phyloP scores from a whole-genome alignment of 352 stramenopile species.

The Phytopythium sindhum region DNA sequence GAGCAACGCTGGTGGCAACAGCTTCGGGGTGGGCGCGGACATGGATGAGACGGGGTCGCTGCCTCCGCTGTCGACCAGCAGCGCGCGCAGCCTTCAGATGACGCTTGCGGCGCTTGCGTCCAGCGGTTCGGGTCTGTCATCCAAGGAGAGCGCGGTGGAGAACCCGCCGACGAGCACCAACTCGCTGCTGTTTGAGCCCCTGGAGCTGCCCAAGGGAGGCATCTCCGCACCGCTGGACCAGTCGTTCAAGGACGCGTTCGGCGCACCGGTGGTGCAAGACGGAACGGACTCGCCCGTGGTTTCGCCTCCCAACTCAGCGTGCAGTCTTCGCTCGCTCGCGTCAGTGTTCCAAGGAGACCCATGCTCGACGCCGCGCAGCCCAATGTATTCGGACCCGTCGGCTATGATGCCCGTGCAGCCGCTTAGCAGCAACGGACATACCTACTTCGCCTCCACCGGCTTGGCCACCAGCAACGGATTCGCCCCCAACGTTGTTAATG shows the following conservation, averaged over 20 bases:
- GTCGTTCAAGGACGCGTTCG: slow-evolving; percentile 23
- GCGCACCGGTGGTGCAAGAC: background rate
- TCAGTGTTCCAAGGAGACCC: slow-evolving; percentile 2
- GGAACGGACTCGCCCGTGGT: slow-evolving; percentile 7
- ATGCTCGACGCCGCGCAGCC: slow-evolving; percentile 9
- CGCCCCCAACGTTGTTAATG: background rate
- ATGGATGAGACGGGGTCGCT: slow-evolving; percentile 2
- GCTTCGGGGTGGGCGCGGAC: background rate
- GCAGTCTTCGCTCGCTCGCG: slow-evolving; percentile 1
- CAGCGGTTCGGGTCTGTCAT: background rate
- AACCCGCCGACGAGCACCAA: slow-evolving; percentile 18
- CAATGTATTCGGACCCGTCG: slow-evolving; percentile 14
- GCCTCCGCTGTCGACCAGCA: slow-evolving; percentile 6
- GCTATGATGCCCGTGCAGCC: slow-evolving; percentile 30
- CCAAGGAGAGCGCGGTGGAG: background rate
- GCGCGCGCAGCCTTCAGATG: slow-evolving; percentile 8
- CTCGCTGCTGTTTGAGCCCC: slow-evolving; percentile 30
- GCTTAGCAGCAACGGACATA: slow-evolving; percentile 8
- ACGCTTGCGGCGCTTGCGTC: slow-evolving; percentile 7
- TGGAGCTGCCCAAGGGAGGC: slow-evolving; percentile 24
- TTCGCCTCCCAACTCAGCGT: slow-evolving; percentile 8
- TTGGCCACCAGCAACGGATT: background rate
- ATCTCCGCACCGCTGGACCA: slow-evolving; percentile 9
- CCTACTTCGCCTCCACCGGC: slow-evolving; percentile 1
- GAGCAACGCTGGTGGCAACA: background rate